Base-by-base conservation (phyloP, 2,329 filamentous ascomycete genomes). In the Pseudofabraea citricarpa region DNA sequence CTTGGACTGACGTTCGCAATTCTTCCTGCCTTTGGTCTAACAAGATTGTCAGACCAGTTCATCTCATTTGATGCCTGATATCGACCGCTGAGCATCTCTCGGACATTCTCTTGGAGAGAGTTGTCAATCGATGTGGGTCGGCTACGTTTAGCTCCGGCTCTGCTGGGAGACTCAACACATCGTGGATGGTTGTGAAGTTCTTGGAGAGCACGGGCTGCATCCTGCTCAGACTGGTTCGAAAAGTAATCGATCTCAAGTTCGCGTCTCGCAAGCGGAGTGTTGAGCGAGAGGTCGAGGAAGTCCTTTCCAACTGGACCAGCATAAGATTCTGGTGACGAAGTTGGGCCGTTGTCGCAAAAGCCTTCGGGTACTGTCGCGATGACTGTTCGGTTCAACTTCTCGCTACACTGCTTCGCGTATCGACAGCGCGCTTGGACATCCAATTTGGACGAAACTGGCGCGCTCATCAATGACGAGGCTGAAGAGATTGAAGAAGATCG, bases 401-500 rank as follows among this genome's bases (percentile, higher is more conserved):
- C 76, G 64, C 69, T 72, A 55, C 71, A 72, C 44, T 72, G 64
- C 73, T 79, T 83, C 68, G 70, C 68, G 52, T 68, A 75, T 59
- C 78, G 77, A 69, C 72, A 79, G 73, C 78, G 78, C 78, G 77
- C 79, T 72, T 75, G 71, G 60, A 75, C 69, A 63, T 77, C 75
- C 72, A 73, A 63, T 66, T 74, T 75, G 68, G 68, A 65, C 63
- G 68, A 69, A 26, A 59, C 44, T 64, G 73, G 78, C 77, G 77
- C 78, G 72, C 72, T 76, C 62, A 66, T 73, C 66, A 77, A 65
- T 46, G 75, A 79, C 53, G 77, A 81, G 56, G 75, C 71, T 57
- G 78, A 81, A 45, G 78, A 82, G 64, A 81, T 77, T 15, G 79
- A 83, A 59, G 79, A 82, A 41, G 77, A 81, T 60, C 78, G 77